Conservation (phyloP, 768 basidiomycete genomes). For the Tricholoma hemisulphureum region DNA sequence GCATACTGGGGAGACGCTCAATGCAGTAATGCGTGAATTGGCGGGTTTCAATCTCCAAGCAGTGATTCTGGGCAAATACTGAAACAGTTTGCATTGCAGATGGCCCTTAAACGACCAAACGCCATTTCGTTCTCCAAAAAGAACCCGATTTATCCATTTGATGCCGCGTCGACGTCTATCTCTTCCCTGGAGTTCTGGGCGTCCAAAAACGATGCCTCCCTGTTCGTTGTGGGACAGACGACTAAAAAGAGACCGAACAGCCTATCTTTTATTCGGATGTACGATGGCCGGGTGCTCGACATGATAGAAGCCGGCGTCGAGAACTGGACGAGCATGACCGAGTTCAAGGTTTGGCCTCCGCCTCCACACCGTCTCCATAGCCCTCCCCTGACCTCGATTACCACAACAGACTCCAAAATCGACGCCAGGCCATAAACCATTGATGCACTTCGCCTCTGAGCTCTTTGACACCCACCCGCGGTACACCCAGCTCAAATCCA, state of each 20-base stretch:
- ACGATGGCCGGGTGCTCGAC: conserved; percentile 81
- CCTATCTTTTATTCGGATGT: conserved; percentile 83
- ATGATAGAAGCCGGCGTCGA: conserved; percentile 95
- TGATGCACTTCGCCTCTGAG: conserved; percentile 95
- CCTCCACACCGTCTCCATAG: background rate
- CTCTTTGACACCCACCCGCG: conserved; percentile 94
- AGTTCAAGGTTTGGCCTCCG: conserved; percentile 68
- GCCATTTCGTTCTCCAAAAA: conserved; percentile 94
- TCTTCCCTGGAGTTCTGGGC: conserved; percentile 90
- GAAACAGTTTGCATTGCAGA: conserved; percentile 45
- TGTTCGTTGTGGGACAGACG: conserved; percentile 88
- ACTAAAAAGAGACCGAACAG: conserved; percentile 94
- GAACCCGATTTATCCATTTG: conserved; percentile 89
- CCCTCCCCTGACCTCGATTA: background rate
- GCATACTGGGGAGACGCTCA: conserved; percentile 78
- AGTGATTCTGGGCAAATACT: background rate
- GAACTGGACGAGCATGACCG: conserved; percentile 70
- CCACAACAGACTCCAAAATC: conserved; percentile 76
- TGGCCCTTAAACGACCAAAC: conserved; percentile 90
- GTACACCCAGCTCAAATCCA: conserved; percentile 86
- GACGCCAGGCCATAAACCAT: conserved; percentile 83
- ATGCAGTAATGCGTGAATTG: conserved; percentile 83
- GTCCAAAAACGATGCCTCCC: conserved; percentile 87
- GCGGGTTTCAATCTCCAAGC: conserved; percentile 43
- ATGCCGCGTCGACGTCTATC: conserved; percentile 51